These are phyloP conservation scores for Annulohypoxylon bovei DNA, from an alignment of 495 filamentous ascomycete species.

Conservation along the genomic window DNA sequence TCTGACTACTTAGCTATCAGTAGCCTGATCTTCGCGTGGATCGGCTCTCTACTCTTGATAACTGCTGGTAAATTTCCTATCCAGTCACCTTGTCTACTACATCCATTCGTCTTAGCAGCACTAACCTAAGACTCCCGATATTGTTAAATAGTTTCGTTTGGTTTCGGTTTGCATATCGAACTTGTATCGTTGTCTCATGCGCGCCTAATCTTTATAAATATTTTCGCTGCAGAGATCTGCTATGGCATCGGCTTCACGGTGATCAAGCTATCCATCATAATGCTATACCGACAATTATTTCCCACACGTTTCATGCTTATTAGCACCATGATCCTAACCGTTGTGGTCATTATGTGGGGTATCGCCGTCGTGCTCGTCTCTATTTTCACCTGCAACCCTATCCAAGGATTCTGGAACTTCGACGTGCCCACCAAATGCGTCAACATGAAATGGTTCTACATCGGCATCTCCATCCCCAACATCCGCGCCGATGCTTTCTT, in stretches of 20 bases:
- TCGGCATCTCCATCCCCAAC: background rate
- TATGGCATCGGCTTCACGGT: background rate
- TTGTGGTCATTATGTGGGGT: background rate
- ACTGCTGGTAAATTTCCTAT: background rate
- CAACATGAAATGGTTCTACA: background rate
- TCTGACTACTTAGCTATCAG: slow-evolving; percentile 1
- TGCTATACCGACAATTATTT: slow-evolving; percentile 3
- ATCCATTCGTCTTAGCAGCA: too few species aligned
- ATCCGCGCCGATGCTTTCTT: background rate
- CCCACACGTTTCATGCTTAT: background rate
- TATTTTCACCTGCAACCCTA: background rate
- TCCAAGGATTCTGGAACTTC: background rate
- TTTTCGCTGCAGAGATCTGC: background rate
- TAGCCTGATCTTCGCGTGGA: background rate
- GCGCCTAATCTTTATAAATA: background rate
- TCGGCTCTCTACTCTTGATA: background rate
- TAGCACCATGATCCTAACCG: background rate
- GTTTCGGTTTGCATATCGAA: background rate
- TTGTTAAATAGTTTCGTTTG: background rate
- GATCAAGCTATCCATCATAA: slow-evolving; percentile 1
- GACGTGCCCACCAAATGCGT: background rate
- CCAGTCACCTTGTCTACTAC: background rate
- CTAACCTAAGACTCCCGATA: background rate
- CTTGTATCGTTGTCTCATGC: background rate
- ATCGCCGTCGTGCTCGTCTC: background rate